Percentiles rank a stretch among this genome's conserved stretches.
Conservation (phyloP, 2,329 filamentous ascomycete species). For the Nothomitra cinnamomea region DNA sequence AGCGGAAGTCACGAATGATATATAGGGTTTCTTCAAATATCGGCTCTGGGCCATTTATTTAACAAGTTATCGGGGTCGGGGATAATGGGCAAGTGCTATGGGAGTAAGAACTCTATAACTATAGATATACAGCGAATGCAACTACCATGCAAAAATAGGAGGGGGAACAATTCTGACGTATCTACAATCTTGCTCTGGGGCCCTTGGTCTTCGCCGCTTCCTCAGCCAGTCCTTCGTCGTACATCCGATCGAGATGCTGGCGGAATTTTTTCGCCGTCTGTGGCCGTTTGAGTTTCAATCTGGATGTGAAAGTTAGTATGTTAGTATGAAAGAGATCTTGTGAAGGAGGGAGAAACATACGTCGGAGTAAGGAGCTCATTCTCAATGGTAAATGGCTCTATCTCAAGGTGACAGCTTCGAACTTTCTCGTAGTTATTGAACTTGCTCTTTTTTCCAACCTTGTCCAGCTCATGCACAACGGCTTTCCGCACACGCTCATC, state of each 20-base stretch:
- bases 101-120: no score
- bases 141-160: not conserved
- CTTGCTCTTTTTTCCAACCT: slow-evolving; percentile 64
- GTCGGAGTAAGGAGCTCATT: slow-evolving; percentile 82
- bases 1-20: no score
- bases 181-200: slow-evolving; percentile 6
- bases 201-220: not conserved
- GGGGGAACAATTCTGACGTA: not conserved
- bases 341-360: slow-evolving; percentile 37
- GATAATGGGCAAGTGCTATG: no score
- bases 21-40: no score
- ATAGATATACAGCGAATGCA: not conserved
- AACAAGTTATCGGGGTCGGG: no score
- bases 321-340: not conserved
- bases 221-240: slow-evolving; percentile 30
- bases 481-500: slow-evolving; percentile 58
- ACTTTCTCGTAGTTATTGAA: slow-evolving; percentile 87
- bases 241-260: slow-evolving; percentile 39
- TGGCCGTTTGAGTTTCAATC: slow-evolving; percentile 55
- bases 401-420: slow-evolving; percentile 50
- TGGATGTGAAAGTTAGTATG: slow-evolving; percentile 17
- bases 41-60: no score
- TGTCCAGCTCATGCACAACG: slow-evolving; percentile 62
- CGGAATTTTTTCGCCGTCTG: slow-evolving; percentile 47
- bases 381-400: slow-evolving; percentile 86